Evolutionary conservation across 2,329 filamentous ascomycete genomes (phyloP).

Genomic region (Xylariaceae sp.): DNA sequence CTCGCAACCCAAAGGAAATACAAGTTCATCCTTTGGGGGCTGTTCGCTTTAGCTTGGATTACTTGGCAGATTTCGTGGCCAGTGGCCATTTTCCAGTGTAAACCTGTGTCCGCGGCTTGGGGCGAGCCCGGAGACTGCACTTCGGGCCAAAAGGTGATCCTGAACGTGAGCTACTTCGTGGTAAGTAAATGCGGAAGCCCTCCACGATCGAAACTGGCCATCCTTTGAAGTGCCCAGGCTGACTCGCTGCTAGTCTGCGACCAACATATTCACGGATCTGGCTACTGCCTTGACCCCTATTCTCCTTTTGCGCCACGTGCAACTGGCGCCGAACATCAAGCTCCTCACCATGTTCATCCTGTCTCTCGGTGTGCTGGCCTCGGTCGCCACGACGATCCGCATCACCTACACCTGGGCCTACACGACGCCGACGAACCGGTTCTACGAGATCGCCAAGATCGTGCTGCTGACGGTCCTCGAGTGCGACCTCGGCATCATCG

Average conservation of each 20-base stretch:
- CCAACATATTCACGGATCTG: constrained; percentile 13
- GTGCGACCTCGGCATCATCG: constrained; percentile 7
- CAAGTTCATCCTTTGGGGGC: constrained; percentile 8
- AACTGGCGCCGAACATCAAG: constrained; percentile 6
- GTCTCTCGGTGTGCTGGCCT: constrained; percentile 13
- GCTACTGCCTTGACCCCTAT: constrained; percentile 8
- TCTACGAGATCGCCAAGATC: constrained; percentile 3
- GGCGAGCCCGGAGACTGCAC: constrained; percentile 9
- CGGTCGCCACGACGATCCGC: constrained; percentile 9
- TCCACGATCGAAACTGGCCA: too few relatives aligned
- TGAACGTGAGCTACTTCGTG: constrained; percentile 10
- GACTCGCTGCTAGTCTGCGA: too few relatives aligned
- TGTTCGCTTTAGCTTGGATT: constrained; percentile 8
- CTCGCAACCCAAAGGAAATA: constrained; percentile 6
- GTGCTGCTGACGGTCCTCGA: constrained; percentile 5
- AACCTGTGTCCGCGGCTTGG: constrained; percentile 10
- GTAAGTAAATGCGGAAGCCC: too few relatives aligned
- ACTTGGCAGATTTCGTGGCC: constrained; percentile 13
- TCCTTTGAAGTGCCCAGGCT: too few relatives aligned
- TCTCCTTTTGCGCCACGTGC: constrained; percentile 8
- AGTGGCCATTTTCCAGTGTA: constrained; percentile 13
- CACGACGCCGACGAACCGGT: background rate
- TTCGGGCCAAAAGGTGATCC: constrained; percentile 9
- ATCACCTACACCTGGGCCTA: constrained; percentile 3
- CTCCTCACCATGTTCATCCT: constrained; percentile 7